A percentile compares a stretch with the other conserved stretches of the same genome.
phyloP scores from a whole-genome alignment of 2,329 filamentous ascomycete species.

The Fusarium albidum region DNA sequence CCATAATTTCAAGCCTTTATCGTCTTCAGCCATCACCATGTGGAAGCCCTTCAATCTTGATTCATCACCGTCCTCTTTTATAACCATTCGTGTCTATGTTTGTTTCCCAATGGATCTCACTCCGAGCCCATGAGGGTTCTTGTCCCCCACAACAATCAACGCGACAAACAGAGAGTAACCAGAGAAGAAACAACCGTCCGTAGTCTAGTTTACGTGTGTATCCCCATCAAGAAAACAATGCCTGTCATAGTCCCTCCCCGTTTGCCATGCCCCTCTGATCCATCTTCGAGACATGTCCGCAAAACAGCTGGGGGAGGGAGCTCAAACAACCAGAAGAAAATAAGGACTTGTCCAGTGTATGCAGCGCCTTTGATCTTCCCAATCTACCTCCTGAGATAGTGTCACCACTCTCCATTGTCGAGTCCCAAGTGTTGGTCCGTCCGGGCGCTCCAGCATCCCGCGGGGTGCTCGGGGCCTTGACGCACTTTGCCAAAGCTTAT shows the following conservation, averaged over 20 bases:
- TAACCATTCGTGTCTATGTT: slow-evolving; percentile 33
- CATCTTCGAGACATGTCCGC: slow-evolving; percentile 8
- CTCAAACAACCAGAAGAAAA: slow-evolving; percentile 27
- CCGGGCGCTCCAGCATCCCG: slow-evolving; percentile 11
- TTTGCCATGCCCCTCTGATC: slow-evolving; percentile 17
- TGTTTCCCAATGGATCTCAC: slow-evolving; percentile 28
- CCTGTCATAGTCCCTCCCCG: slow-evolving; percentile 38
- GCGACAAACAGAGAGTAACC: slow-evolving; percentile 38
- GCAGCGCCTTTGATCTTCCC: slow-evolving; percentile 23
- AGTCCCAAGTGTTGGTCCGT: slow-evolving; percentile 7
- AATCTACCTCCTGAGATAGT: slow-evolving; percentile 28
- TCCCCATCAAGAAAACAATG: slow-evolving; percentile 37
- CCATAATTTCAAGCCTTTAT: not conserved
- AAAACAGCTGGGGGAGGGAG: slow-evolving; percentile 13
- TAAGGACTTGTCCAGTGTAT: slow-evolving; percentile 28
- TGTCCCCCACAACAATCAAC: slow-evolving; percentile 28
- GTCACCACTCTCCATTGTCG: slow-evolving; percentile 19
- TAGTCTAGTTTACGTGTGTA: slow-evolving; percentile 44
- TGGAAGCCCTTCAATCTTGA: slow-evolving; percentile 10
- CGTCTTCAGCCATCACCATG: not conserved
- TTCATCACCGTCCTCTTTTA: slow-evolving; percentile 24
- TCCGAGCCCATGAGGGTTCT: slow-evolving; percentile 20
- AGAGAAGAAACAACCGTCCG: slow-evolving; percentile 40
- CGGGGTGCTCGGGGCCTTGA: slow-evolving; percentile 10
- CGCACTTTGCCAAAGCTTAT: slow-evolving; percentile 5